phyloP scores from a whole-genome alignment of 2,329 filamentous ascomycete genomes.

The Monilinia vaccinii-corymbosi region DNA sequence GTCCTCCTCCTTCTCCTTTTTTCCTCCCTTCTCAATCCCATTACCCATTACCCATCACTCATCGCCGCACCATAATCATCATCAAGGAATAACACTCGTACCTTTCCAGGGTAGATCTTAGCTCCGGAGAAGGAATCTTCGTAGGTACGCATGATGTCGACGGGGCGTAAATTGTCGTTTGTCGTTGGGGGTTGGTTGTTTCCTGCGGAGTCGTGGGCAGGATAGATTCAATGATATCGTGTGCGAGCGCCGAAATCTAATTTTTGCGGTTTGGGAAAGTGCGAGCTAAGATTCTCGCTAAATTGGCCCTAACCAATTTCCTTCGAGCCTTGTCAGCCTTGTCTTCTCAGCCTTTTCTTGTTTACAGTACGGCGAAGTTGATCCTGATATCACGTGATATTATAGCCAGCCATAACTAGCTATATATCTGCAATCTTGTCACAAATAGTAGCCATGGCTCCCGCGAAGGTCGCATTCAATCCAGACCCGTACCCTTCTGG shows the following conservation, averaged over 20 bases:
- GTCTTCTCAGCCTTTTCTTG: neutral
- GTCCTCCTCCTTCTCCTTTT: constrained; percentile 1
- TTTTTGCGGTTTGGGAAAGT: constrained; percentile 8
- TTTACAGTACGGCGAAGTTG: no score
- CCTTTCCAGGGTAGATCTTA: constrained; percentile 76
- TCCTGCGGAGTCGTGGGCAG: constrained; percentile 19
- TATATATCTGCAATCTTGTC: neutral
- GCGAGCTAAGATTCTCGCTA: constrained; percentile 9
- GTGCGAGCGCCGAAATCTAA: constrained; percentile 5
- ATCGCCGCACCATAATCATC: constrained; percentile 17
- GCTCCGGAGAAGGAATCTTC: constrained; percentile 69
- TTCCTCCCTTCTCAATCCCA: constrained; percentile 7
- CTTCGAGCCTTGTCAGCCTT: neutral
- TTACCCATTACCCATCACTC: constrained; percentile 9
- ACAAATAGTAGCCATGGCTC: constrained; percentile 9
- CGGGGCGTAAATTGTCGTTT: constrained; percentile 20
- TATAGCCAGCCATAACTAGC: neutral
- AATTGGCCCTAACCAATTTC: constrained; percentile 4
- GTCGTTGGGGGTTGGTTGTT: constrained; percentile 17
- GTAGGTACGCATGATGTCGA: constrained; percentile 40
- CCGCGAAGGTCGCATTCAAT: constrained; percentile 5
- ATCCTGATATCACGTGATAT: no score
- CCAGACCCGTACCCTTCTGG: constrained; percentile 26
- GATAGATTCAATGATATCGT: constrained; percentile 14
- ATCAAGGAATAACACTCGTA: constrained; percentile 35